phyloP scores from a whole-genome alignment of 441 rosid species.

The Erodium texanum region DNA sequence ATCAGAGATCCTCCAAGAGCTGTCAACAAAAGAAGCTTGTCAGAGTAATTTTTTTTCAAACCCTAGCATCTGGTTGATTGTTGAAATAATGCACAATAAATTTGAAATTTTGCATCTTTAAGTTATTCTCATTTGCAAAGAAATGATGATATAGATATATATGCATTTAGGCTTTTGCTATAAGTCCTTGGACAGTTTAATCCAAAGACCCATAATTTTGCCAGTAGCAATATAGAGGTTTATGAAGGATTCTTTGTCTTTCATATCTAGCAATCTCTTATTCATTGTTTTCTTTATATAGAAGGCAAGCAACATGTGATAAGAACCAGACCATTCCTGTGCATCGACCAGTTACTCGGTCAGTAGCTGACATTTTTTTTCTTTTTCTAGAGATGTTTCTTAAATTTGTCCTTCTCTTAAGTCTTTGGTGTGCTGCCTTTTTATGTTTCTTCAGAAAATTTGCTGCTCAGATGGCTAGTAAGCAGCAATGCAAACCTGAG shows the following conservation, averaged over 20 bases:
- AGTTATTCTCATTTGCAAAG: background rate
- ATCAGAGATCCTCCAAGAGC: conserved; percentile 55
- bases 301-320: conserved; percentile 3
- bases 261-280: background rate
- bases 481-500: conserved; percentile 7
- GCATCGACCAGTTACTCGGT: background rate
- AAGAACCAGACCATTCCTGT: conserved; percentile 3
- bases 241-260: conserved; percentile 1
- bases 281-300: background rate
- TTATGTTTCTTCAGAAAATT: background rate
- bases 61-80: conserved; percentile 3
- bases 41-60: conserved; percentile 39
- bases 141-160: background rate
- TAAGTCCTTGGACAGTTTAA: background rate
- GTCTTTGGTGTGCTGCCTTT: background rate
- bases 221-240: background rate
- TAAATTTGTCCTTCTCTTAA: background rate
- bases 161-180: background rate
- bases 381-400: background rate
- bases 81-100: background rate
- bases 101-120: background rate
- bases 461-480: conserved; percentile 11
- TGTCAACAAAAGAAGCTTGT: conserved; percentile 51
- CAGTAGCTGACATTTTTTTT: background rate
- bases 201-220: background rate